These are phyloP conservation scores for Exophiala dermatitidis DNA, from an alignment of 2,329 filamentous ascomycete species.

Conservation along the genomic window DNA sequence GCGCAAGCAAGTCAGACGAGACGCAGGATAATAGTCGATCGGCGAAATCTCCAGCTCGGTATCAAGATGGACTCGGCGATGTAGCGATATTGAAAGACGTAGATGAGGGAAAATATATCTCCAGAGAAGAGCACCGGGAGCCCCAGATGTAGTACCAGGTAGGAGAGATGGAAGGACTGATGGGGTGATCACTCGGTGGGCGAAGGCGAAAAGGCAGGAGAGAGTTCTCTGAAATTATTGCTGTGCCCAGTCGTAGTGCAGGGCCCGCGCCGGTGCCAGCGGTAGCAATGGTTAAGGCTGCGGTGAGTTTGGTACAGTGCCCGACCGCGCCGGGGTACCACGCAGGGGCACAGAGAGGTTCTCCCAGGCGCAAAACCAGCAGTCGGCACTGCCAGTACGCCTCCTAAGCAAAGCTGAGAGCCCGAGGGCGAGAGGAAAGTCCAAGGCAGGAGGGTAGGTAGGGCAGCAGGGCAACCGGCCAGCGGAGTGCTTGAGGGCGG, in stretches of 20 bases:
- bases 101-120: background rate
- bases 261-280: no score
- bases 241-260: background rate
- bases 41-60: background rate
- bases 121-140: background rate
- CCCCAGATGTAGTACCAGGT: background rate
- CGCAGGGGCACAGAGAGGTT: constrained; percentile 6
- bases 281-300: background rate
- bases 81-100: background rate
- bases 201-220: constrained; percentile 3
- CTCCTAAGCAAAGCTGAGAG: background rate
- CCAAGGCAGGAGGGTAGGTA: background rate
- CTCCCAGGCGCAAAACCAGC: constrained; percentile 1
- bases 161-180: constrained; percentile 5
- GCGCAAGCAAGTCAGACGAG: constrained; percentile 5
- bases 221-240: background rate
- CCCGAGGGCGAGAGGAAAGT: constrained; percentile 1
- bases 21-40: background rate
- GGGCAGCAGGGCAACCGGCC: background rate
- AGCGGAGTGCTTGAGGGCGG: constrained; percentile 9
- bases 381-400: no score
- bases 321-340: background rate
- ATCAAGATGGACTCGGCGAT: background rate
- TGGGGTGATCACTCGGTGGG: constrained; percentile 10
- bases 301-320: background rate